These are phyloP conservation scores for Meredithiella fracta DNA, from an alignment of 2,329 filamentous ascomycete genomes.

Conservation along the genomic window DNA sequence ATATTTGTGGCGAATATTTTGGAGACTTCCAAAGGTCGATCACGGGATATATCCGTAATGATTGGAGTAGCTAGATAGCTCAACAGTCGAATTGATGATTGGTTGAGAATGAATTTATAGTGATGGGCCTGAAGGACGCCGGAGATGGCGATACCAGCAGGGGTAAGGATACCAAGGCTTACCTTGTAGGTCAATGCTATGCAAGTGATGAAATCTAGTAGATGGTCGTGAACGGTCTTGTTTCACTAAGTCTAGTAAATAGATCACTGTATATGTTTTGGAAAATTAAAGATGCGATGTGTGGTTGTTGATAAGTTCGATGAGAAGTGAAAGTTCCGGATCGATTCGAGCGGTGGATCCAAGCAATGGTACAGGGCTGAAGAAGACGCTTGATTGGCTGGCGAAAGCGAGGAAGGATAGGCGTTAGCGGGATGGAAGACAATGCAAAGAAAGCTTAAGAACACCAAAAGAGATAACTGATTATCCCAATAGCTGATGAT, in stretches of 20 bases:
- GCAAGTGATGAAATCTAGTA: conserved; percentile 9
- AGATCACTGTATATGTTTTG: not conserved
- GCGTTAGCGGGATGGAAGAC: no score
- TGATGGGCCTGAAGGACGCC: conserved; percentile 3
- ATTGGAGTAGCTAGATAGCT: no score
- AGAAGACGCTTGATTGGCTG: no score
- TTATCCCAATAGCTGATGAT: no score
- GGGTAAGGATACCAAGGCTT: conserved; percentile 11
- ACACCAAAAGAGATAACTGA: no score
- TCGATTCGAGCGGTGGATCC: no score
- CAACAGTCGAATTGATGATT: no score
- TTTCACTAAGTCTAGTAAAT: not conserved
- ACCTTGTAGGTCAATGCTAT: conserved; percentile 14
- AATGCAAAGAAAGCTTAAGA: no score
- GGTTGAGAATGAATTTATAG: not conserved
- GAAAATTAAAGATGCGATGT: not conserved
- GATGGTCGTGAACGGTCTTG: not conserved
- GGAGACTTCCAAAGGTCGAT: no score
- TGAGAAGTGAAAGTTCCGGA: not conserved
- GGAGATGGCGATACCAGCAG: conserved; percentile 12
- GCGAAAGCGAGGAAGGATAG: no score
- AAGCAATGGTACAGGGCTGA: no score
- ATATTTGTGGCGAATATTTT: no score
- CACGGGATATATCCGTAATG: not conserved
- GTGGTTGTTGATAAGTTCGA: not conserved